These are phyloP conservation scores for Coelomomyces lativittatus DNA, from an alignment of 371 early-diverging fungal species.

Conservation along the genomic window DNA sequence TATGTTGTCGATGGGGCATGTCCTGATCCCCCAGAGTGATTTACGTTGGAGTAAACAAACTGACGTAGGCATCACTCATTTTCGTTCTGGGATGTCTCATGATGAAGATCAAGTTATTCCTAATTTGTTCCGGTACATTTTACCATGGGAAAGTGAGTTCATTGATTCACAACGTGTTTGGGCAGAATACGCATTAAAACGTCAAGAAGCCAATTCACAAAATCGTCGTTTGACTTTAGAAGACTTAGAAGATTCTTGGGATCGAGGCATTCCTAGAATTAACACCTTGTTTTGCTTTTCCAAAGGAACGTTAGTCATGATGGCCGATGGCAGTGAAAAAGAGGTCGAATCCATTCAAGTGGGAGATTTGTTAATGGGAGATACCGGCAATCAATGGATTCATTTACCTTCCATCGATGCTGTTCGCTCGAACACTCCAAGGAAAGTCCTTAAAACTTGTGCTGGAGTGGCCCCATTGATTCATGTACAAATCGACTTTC, in stretches of 20 bases:
- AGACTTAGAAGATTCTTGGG: slow-evolving; percentile 95
- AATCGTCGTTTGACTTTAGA: slow-evolving; percentile 84
- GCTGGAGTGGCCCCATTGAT: too few relatives aligned
- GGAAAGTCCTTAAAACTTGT: too few relatives aligned
- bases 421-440: too few relatives aligned
- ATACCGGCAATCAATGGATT: too few relatives aligned
- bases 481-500: too few relatives aligned
- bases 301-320: too few relatives aligned
- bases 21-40: slow-evolving; percentile 90
- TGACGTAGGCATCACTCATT: slow-evolving; percentile 90
- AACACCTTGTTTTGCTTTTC: slow-evolving; percentile 90
- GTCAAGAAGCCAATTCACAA: slow-evolving; percentile 88
- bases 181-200: slow-evolving; percentile 94
- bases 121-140: slow-evolving; percentile 89
- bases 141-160: slow-evolving; percentile 96
- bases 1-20: slow-evolving; percentile 97
- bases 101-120: slow-evolving; percentile 92
- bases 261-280: slow-evolving; percentile 96
- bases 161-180: slow-evolving; percentile 95
- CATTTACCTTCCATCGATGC: too few relatives aligned
- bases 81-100: slow-evolving; percentile 94
- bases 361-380: too few relatives aligned
- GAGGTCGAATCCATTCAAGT: too few relatives aligned
- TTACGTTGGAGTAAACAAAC: slow-evolving; percentile 91
- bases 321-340: too few relatives aligned